These are phyloP conservation scores for Ailanthus altissimus DNA, from an alignment of 345 rosid genomes.

Conservation along the genomic window DNA sequence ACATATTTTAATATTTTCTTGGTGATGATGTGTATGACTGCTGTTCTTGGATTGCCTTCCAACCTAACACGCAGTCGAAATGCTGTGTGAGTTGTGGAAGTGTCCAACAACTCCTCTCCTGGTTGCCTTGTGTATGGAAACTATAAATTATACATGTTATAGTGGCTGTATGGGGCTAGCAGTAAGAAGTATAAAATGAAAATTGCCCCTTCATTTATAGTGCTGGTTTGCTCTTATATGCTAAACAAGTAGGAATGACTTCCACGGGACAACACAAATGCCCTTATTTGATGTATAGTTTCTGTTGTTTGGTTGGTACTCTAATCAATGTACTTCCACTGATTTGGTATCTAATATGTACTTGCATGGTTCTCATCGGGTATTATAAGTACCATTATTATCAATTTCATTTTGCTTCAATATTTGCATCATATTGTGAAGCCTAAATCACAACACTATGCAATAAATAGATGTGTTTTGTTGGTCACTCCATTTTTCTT, in stretches of 20 bases:
- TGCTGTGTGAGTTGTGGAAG: not conserved
- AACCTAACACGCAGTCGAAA: not conserved
- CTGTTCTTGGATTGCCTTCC: not conserved
- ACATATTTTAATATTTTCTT: not conserved
- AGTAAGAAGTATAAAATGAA: not conserved
- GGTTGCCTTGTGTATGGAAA: too few species aligned
- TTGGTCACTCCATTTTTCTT: too few species aligned
- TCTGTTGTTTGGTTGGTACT: not conserved
- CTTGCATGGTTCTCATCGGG: too few species aligned
- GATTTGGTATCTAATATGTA: too few species aligned
- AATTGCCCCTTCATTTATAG: not conserved
- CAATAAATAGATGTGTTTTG: too few species aligned
- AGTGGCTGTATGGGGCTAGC: not conserved
- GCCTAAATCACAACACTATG: too few species aligned
- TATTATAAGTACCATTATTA: too few species aligned
- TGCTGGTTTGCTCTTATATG: not conserved
- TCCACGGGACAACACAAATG: not conserved
- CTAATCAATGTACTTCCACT: not conserved
- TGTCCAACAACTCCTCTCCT: not conserved
- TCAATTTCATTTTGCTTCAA: too few species aligned
- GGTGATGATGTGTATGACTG: not conserved
- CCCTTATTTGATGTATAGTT: not conserved
- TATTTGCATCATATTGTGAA: too few species aligned
- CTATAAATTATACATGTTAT: not conserved
- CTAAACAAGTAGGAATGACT: not conserved